A percentile compares a stretch with the other conserved stretches of the same genome.
These are phyloP conservation scores for Vitis rupestris DNA, from an alignment of 164 flowering plant species.

Conservation along the genomic window DNA sequence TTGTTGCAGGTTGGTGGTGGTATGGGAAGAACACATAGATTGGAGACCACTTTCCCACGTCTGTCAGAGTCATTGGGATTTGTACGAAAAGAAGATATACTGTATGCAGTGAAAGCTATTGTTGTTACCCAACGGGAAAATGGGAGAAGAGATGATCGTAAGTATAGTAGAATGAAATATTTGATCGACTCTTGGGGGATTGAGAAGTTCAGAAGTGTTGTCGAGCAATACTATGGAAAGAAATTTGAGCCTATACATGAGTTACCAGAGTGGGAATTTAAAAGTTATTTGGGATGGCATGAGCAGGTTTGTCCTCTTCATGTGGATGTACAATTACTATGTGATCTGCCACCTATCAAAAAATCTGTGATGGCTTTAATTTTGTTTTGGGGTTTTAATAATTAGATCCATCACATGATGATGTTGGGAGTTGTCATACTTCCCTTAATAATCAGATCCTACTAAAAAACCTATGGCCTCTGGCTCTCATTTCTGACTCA, in stretches of 20 bases:
- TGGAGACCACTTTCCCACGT: slow-evolving; percentile 92
- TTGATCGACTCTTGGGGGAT: slow-evolving; percentile 93
- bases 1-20: slow-evolving; percentile 95
- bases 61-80: slow-evolving; percentile 89
- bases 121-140: slow-evolving; percentile 96
- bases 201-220: slow-evolving; percentile 88
- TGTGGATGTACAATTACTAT: background rate
- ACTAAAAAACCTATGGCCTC: background rate
- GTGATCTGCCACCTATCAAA: no score
- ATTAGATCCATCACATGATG: background rate
- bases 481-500: background rate
- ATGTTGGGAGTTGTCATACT: background rate
- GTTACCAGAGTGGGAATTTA: slow-evolving; percentile 94
- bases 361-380: background rate
- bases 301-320: slow-evolving; percentile 59
- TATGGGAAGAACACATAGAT: slow-evolving; percentile 95
- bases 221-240: slow-evolving; percentile 92
- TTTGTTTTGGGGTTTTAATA: background rate
- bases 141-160: slow-evolving; percentile 97
- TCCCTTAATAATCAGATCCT: background rate
- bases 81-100: slow-evolving; percentile 92
- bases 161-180: slow-evolving; percentile 96
- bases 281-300: slow-evolving; percentile 96
- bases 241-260: slow-evolving; percentile 82
- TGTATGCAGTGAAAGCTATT: slow-evolving; percentile 95